Conservation (phyloP, 2,329 filamentous ascomycete species). For the Tolypocladium nubicola region DNA sequence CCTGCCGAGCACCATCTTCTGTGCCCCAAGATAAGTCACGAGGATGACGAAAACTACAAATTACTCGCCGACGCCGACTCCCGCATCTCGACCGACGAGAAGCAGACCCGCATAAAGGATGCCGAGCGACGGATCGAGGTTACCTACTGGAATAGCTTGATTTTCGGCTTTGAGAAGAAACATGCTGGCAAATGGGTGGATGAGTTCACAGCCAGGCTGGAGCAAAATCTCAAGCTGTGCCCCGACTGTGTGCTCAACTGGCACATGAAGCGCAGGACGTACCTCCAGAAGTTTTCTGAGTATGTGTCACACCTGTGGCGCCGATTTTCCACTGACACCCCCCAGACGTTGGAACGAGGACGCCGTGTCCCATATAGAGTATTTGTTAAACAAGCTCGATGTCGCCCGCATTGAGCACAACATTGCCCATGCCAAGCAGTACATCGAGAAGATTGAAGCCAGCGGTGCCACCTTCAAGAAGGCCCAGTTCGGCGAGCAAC, state of each 20-base stretch:
- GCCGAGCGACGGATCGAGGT: constrained; percentile 46
- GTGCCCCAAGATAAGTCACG: constrained; percentile 52
- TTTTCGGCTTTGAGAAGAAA: constrained; percentile 56
- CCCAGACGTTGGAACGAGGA: constrained; percentile 36
- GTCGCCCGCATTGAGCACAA: constrained; percentile 50
- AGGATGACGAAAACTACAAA: constrained; percentile 53
- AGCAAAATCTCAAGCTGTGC: constrained; percentile 50
- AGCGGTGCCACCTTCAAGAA: constrained; percentile 36
- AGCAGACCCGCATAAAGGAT: constrained; percentile 41
- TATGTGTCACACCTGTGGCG: constrained; percentile 22
- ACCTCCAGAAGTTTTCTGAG: constrained; percentile 53
- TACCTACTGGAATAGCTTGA: constrained; percentile 56
- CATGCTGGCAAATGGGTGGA: constrained; percentile 48
- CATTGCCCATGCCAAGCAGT: constrained; percentile 42
- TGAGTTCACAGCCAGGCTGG: constrained; percentile 47
- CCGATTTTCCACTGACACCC: constrained; percentile 10
- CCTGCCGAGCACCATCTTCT: constrained; percentile 50
- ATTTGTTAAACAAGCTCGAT: constrained; percentile 49
- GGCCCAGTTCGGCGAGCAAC: constrained; percentile 32
- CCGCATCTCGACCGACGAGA: constrained; percentile 38
- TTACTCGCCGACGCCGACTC: constrained; percentile 36
- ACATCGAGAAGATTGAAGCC: constrained; percentile 41
- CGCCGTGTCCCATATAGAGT: constrained; percentile 38
- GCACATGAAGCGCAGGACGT: constrained; percentile 56
- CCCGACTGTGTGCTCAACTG: constrained; percentile 64